Base-by-base conservation (phyloP, 1,284 basidiomycete species). In the Austropuccinia psidii region DNA sequence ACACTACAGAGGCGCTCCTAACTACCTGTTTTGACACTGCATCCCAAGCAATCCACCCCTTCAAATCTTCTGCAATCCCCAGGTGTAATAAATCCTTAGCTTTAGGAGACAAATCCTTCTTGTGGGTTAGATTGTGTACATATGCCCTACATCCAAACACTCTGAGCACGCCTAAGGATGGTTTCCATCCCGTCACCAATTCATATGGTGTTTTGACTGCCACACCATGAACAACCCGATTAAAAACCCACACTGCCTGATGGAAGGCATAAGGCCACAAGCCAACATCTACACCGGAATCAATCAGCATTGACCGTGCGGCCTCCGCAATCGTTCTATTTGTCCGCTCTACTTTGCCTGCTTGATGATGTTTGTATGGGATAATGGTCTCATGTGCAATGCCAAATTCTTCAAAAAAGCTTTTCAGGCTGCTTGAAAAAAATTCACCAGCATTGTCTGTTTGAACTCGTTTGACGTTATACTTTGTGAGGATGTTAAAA, bases 11-110 rank as follows among this genome's bases (percentile, higher is more conserved):
- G 13, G 43, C n/a, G 2, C 41, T 31, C 19, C 29, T 7, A 7
- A 33, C 47, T n/a, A 66, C 21, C 21, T 66, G 49, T 4, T 52
- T 66, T 2, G 43, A 47, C 21, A 27, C 29, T 2, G 39, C n/a
- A 52, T 66, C 33, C 24, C 21, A 66, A 24, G 52, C 31, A 11
- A 8, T 49, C 62, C 62, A 66, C 8, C 62, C 62, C 6, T 66
- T 41, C 4, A 21, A 47, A 19, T 27, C 47, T 2, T 43, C 21
- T 1, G 31, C 15, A 21, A 47, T 27, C 1, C 62, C 62, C 4
- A 50, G n/a, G 19, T 47, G 47, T 5, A 35, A 2, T 6, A 45
- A 21, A 1, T 13, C 13, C 4, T 27, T 7, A 2, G 45, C 43
- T 13, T 47, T 21, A 15, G 62, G 43, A 0, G 29, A 27, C 4